Conservation (phyloP, 116 monocot species). For the Dioscorea cayenensis region DNA sequence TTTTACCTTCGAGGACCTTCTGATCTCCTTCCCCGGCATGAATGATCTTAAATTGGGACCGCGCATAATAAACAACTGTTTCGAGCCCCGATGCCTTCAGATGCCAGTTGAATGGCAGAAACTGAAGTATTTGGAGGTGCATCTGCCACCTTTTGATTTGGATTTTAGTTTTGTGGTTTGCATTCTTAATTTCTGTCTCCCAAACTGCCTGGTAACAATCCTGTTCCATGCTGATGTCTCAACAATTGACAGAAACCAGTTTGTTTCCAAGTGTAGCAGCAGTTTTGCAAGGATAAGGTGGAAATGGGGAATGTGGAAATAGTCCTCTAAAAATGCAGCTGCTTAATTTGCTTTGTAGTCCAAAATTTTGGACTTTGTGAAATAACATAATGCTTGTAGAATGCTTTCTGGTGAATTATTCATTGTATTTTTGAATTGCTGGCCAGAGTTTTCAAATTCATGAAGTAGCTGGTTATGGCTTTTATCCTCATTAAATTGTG, state of each 20-base stretch:
- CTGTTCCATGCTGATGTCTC: constrained; percentile 16
- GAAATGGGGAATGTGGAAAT: constrained; percentile 30
- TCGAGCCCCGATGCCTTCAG: background rate
- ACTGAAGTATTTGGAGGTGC: constrained; percentile 21
- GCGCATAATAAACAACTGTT: constrained; percentile 10
- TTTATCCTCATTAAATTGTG: too few relatives aligned
- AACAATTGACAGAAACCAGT: background rate
- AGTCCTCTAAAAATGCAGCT: constrained; percentile 7
- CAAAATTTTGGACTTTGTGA: too few relatives aligned
- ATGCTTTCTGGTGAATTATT: too few relatives aligned
- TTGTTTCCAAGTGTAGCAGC: constrained; percentile 7
- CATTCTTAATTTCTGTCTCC: constrained; percentile 16
- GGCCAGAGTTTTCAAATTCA: too few relatives aligned
- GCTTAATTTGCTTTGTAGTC: background rate
- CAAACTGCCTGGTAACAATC: constrained; percentile 22
- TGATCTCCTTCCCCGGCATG: constrained; percentile 15
- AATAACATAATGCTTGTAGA: too few relatives aligned
- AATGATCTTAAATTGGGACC: constrained; percentile 27
- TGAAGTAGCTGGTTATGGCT: too few relatives aligned
- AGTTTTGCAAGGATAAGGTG: constrained; percentile 23
- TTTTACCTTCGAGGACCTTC: constrained; percentile 9
- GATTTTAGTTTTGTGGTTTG: background rate
- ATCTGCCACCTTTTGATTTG: constrained; percentile 7
- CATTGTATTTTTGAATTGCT: too few relatives aligned
- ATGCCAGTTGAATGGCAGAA: constrained; percentile 4